phyloP scores from a whole-genome alignment of 805 yeast genomes.

The Yarrowia bubula region DNA sequence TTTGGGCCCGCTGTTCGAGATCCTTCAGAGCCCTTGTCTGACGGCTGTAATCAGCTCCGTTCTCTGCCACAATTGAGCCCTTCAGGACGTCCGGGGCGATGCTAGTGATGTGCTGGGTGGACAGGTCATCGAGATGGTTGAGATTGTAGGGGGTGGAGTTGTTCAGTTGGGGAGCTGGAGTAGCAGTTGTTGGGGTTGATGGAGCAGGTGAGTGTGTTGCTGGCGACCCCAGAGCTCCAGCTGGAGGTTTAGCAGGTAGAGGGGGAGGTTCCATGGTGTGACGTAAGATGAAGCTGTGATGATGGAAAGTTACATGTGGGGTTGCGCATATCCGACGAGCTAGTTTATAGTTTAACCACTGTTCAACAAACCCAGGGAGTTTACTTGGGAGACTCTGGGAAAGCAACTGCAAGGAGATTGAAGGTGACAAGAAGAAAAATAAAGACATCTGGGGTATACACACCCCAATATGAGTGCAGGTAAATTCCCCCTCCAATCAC shows the following conservation, averaged over 20 bases:
- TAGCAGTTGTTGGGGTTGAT: neutral
- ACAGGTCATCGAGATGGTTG: neutral
- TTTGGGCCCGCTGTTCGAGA: slow-evolving; percentile 7
- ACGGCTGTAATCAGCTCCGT: slow-evolving; percentile 13
- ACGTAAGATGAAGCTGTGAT: neutral
- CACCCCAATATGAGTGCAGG: too few species aligned
- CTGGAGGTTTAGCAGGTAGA: slow-evolving; percentile 13
- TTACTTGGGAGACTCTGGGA: too few species aligned
- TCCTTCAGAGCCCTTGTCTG: slow-evolving; percentile 20
- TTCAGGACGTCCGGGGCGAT: neutral
- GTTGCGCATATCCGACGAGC: neutral
- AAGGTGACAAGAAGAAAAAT: too few species aligned
- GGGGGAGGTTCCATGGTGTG: slow-evolving; percentile 21
- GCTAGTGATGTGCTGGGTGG: neutral
- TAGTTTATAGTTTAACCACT: neutral
- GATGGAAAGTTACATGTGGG: neutral
- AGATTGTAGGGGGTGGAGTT: neutral
- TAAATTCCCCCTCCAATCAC: too few species aligned
- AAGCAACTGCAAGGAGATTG: too few species aligned
- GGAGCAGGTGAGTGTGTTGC: neutral
- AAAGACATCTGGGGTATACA: too few species aligned
- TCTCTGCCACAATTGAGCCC: slow-evolving; percentile 12
- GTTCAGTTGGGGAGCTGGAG: neutral
- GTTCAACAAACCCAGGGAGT: too few species aligned
- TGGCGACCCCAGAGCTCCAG: neutral